These are phyloP conservation scores for Scleroderma citrinum DNA, from an alignment of 768 basidiomycete species.

Conservation along the genomic window DNA sequence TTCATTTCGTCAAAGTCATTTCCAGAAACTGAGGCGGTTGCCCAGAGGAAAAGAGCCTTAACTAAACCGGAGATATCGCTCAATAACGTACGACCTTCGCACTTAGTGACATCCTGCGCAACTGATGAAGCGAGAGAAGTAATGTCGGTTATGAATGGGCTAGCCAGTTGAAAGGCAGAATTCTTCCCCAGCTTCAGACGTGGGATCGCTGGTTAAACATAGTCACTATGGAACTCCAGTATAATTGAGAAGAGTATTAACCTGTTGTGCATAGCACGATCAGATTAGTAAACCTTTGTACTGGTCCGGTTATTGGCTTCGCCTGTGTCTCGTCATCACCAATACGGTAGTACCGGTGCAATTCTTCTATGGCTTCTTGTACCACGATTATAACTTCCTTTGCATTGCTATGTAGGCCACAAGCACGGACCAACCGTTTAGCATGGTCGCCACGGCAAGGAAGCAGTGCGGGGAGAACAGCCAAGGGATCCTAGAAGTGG, in stretches of 20 bases:
- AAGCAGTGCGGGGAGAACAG: constrained; percentile 32
- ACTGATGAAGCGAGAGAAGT: constrained; percentile 11
- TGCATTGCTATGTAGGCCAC: constrained; percentile 27
- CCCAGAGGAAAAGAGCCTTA: constrained; percentile 14
- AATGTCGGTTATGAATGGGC: constrained; percentile 14
- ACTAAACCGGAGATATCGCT: constrained; percentile 13
- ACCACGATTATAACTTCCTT: constrained; percentile 39
- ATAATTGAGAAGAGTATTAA: constrained; percentile 2
- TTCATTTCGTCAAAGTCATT: constrained; percentile 11
- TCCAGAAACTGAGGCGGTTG: not conserved
- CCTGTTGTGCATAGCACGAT: constrained; percentile 18
- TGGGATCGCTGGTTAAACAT: constrained; percentile 18
- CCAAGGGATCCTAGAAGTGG: constrained; percentile 33
- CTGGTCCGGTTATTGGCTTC: constrained; percentile 5
- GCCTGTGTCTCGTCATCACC: constrained; percentile 13
- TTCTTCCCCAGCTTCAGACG: constrained; percentile 19
- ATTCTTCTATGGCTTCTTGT: constrained; percentile 34
- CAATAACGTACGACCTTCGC: constrained; percentile 17
- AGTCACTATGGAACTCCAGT: not conserved
- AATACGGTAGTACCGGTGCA: constrained; percentile 15
- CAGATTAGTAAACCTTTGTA: constrained; percentile 13
- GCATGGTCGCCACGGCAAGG: constrained; percentile 25
- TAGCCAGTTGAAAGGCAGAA: constrained; percentile 16
- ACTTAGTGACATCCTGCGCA: constrained; percentile 8
- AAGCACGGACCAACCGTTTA: constrained; percentile 26